Evolutionary conservation across 2,329 filamentous ascomycete genomes (phyloP).

Genomic region (Lachnellula willkommii): DNA sequence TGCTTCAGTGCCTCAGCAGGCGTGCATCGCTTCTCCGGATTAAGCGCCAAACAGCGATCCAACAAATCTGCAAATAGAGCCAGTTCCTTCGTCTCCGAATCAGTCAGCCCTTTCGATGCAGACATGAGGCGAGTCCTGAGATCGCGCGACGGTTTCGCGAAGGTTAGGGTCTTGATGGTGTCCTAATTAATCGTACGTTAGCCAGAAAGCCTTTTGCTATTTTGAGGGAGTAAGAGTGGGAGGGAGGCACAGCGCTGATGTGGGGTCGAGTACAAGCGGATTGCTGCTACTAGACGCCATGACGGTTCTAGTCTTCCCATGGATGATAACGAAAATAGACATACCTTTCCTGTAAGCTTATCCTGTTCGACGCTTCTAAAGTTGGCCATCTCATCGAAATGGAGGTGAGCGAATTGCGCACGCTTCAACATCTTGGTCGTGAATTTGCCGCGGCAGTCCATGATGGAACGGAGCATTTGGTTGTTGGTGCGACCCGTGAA

Average conservation of each 20-base stretch:
- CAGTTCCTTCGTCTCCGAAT: conserved; percentile 70
- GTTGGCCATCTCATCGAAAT: conserved; percentile 80
- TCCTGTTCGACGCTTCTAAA: conserved; percentile 84
- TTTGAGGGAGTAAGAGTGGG: conserved; percentile 3
- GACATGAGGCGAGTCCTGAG: conserved; percentile 74
- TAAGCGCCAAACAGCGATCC: conserved; percentile 81
- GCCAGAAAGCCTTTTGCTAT: conserved; percentile 3
- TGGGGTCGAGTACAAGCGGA: conserved; percentile 2
- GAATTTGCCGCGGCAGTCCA: conserved; percentile 91
- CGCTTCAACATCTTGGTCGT: conserved; percentile 83
- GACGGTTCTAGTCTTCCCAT: conserved; percentile 9
- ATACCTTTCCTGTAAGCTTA: conserved; percentile 76
- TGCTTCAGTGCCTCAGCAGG: conserved; percentile 82
- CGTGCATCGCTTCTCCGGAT: conserved; percentile 87
- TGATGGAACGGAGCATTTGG: conserved; percentile 93
- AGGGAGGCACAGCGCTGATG: conserved; percentile 1
- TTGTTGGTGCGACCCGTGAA: conserved; percentile 96
- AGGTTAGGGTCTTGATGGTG: conserved; percentile 59
- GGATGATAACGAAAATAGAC: conserved; percentile 20
- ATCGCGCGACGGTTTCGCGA: conserved; percentile 73
- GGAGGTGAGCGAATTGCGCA: conserved; percentile 66
- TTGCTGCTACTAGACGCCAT: conserved; percentile 27
- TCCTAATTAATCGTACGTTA: conserved; percentile 43
- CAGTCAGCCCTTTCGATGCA: conserved; percentile 67
- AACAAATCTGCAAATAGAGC: conserved; percentile 81